A percentile compares a stretch with the other conserved stretches of the same genome.
These are phyloP conservation scores for Colletotrichum ledebouriae DNA, from an alignment of 2,329 filamentous ascomycete genomes.

Conservation along the genomic window DNA sequence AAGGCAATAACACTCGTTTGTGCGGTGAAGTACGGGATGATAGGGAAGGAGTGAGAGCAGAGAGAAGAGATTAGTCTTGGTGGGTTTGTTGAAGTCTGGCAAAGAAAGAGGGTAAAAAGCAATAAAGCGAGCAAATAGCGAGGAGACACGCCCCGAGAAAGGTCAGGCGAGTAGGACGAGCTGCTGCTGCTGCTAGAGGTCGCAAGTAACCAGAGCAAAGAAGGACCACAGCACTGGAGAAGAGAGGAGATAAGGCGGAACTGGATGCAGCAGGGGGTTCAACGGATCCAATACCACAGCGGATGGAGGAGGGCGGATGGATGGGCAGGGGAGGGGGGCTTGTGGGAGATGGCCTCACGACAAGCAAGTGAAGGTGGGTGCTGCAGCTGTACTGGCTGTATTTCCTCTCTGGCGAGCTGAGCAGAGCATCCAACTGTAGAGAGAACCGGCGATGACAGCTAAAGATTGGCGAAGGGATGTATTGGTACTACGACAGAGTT, in stretches of 20 bases:
- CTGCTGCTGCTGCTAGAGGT: slow-evolving; percentile 34
- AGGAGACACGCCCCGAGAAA: slow-evolving; percentile 40
- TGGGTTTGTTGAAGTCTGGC: slow-evolving; percentile 24
- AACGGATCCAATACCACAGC: slow-evolving; percentile 36
- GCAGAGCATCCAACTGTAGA: background rate
- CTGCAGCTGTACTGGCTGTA: slow-evolving; percentile 5
- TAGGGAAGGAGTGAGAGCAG: background rate
- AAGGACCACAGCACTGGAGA: slow-evolving; percentile 33
- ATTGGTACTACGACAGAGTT: slow-evolving; percentile 11
- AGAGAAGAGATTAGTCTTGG: slow-evolving; percentile 24
- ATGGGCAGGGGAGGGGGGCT: slow-evolving; percentile 28
- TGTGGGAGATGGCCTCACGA: slow-evolving; percentile 34
- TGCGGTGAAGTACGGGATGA: slow-evolving; percentile 8
- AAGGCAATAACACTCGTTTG: slow-evolving; percentile 18
- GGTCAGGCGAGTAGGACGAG: slow-evolving; percentile 41
- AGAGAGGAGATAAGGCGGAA: slow-evolving; percentile 42
- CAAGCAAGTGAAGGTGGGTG: slow-evolving; percentile 3
- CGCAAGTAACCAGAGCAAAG: slow-evolving; percentile 30
- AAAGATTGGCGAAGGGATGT: background rate
- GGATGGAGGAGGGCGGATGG: slow-evolving; percentile 39
- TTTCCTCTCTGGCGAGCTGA: background rate
- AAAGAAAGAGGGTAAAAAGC: slow-evolving; percentile 30
- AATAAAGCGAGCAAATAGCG: slow-evolving; percentile 38
- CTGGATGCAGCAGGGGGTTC: slow-evolving; percentile 36
- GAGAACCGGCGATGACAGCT: background rate